Conservation (phyloP, 2,329 filamentous ascomycete species). For the Paracoccidioides lutzii region DNA sequence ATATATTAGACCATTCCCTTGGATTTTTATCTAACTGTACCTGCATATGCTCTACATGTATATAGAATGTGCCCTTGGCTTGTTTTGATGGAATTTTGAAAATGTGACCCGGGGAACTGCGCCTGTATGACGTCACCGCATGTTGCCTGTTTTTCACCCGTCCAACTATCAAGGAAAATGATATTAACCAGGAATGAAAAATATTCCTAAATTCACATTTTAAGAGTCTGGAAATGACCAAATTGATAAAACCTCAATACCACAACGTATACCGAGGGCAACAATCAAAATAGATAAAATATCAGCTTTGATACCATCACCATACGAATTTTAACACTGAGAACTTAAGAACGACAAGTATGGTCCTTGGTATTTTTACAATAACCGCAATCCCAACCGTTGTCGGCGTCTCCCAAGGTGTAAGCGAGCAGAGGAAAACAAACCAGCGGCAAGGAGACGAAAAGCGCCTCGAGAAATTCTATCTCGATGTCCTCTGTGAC, state of each 20-base stretch:
- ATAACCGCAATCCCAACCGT: conserved; percentile 34
- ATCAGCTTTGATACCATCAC: too few relatives aligned
- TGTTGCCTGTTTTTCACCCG: not conserved
- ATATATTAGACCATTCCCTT: not conserved
- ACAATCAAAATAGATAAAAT: too few relatives aligned
- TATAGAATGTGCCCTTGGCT: too few relatives aligned
- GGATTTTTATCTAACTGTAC: too few relatives aligned
- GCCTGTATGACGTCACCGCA: not conserved
- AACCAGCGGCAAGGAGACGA: conserved; percentile 33
- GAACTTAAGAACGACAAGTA: conserved; percentile 9
- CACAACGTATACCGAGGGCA: too few relatives aligned
- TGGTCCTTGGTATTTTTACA: conserved; percentile 31
- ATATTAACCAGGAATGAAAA: not conserved
- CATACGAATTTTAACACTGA: too few relatives aligned
- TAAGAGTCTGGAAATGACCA: too few relatives aligned
- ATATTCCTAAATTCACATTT: not conserved
- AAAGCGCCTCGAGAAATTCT: conserved; percentile 36
- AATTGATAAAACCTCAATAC: too few relatives aligned
- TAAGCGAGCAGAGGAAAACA: conserved; percentile 33
- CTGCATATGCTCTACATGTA: not conserved
- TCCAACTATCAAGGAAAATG: too few relatives aligned
- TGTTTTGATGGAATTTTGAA: too few relatives aligned
- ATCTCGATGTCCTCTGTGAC: conserved; percentile 29
- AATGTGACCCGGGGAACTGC: not conserved
- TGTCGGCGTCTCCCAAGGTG: conserved; percentile 34